A percentile compares a stretch with the other conserved stretches of the same genome.
phyloP scores from a whole-genome alignment of 2,329 filamentous ascomycete genomes.

The Chalaropsis ovoidea region DNA sequence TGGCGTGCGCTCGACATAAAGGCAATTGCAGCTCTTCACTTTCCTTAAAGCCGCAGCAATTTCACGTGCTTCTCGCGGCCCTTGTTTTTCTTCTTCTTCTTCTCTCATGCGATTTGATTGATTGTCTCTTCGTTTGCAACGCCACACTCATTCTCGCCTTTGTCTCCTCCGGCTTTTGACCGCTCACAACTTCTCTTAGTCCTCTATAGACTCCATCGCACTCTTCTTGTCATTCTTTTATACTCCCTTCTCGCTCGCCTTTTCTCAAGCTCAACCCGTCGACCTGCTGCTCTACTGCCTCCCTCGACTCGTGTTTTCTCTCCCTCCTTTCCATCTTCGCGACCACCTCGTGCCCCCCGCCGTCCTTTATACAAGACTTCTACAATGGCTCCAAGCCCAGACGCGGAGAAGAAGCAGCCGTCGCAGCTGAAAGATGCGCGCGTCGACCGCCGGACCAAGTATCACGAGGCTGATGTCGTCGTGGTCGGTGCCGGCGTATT shows the following conservation, averaged over 20 bases:
- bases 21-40: not conserved
- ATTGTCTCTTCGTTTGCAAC: not conserved
- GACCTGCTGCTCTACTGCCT: not conserved
- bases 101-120: not conserved
- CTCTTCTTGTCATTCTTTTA: no score
- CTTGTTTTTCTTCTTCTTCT: constrained; percentile 2
- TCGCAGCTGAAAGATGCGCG: constrained; percentile 11
- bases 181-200: not conserved
- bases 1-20: not conserved
- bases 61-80: not conserved
- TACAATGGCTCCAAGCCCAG: not conserved
- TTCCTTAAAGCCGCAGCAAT: not conserved
- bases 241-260: not conserved
- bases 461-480: constrained; percentile 69
- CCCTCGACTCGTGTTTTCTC: not conserved
- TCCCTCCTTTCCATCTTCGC: not conserved
- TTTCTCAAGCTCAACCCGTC: not conserved
- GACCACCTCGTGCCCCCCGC: not conserved
- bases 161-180: not conserved
- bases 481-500: constrained; percentile 87
- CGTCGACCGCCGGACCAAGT: constrained; percentile 29
- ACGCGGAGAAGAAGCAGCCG: not conserved
- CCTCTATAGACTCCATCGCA: not conserved
- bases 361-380: not conserved
- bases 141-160: not conserved